phyloP scores from a whole-genome alignment of 2,329 filamentous ascomycete species.

The Ophiocordyceps unilateralis region DNA sequence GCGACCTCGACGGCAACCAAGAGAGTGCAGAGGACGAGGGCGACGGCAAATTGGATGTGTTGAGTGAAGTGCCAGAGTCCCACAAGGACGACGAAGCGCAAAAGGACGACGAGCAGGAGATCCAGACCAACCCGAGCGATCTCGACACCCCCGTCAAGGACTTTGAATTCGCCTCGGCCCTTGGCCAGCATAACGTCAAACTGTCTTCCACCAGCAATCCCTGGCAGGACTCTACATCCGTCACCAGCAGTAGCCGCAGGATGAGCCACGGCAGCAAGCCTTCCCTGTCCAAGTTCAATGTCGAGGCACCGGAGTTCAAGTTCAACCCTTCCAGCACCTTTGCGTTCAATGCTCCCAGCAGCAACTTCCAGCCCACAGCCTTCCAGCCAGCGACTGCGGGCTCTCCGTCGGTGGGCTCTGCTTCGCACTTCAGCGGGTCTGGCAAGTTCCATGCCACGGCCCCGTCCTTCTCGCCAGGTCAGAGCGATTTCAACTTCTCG shows the following conservation, averaged over 20 bases:
- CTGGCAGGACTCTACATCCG: slow-evolving; percentile 36
- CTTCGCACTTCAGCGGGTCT: slow-evolving; percentile 15
- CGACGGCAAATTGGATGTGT: slow-evolving; percentile 19
- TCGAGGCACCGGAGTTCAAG: slow-evolving; percentile 76
- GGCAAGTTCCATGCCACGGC: slow-evolving; percentile 52
- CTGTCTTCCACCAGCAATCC: slow-evolving; percentile 44
- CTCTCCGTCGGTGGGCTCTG: slow-evolving; percentile 8
- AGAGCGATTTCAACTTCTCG: slow-evolving; percentile 51
- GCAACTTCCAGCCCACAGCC: slow-evolving; percentile 28
- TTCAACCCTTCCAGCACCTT: slow-evolving; percentile 44
- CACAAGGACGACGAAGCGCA: too few relatives aligned
- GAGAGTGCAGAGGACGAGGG: slow-evolving; percentile 20
- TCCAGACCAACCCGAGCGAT: slow-evolving; percentile 60
- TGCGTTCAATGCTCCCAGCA: slow-evolving; percentile 31
- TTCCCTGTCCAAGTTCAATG: slow-evolving; percentile 68
- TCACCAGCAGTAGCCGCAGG: slow-evolving; percentile 18
- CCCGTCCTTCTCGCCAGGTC: slow-evolving; percentile 52
- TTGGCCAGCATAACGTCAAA: slow-evolving; percentile 33
- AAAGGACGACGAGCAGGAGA: slow-evolving; percentile 41
- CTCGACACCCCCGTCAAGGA: slow-evolving; percentile 44
- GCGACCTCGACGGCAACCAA: slow-evolving; percentile 32
- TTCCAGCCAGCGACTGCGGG: slow-evolving; percentile 20
- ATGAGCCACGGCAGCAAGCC: slow-evolving; percentile 47
- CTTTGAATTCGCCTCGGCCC: slow-evolving; percentile 26
- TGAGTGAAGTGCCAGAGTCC: slow-evolving; percentile 24